These are phyloP conservation scores for Plasmodium reichenowi DNA, from an alignment of 169 alveolate genomes.

Conservation along the genomic window DNA sequence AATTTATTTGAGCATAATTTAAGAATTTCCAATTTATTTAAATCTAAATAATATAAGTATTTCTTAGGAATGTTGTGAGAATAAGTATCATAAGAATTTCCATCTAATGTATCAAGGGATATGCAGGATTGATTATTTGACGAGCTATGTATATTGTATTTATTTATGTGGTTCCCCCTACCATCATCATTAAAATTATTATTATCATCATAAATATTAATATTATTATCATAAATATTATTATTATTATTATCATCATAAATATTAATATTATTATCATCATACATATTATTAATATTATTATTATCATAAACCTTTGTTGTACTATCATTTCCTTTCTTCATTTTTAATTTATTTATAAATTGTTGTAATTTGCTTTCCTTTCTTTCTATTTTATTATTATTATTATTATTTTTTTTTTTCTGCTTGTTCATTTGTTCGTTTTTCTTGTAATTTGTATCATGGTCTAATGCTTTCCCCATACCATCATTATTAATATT, in stretches of 20 bases:
- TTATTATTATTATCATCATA: too few relatives aligned
- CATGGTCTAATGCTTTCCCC: neutral
- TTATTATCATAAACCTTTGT: neutral
- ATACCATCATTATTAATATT: neutral
- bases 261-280: too few relatives aligned
- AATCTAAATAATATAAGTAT: conserved; percentile 17
- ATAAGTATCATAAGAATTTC: too few relatives aligned
- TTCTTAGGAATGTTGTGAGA: conserved; percentile 10
- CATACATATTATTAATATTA: too few relatives aligned
- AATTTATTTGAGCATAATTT: conserved; percentile 61
- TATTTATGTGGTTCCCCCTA: neutral
- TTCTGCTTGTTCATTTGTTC: neutral
- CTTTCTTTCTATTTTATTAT: neutral
- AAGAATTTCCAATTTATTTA: conserved; percentile 16
- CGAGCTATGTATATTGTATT: conserved; percentile 62
- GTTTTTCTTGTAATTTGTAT: neutral
- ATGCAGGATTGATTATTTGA: conserved; percentile 9
- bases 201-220: neutral
- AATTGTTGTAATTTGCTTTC: neutral
- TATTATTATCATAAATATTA: neutral
- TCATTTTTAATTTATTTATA: neutral
- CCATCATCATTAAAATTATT: too few relatives aligned
- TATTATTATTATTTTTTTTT: neutral
- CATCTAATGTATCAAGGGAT: conserved; percentile 12
- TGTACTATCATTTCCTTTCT: neutral